Conservation (phyloP, 805 yeast genomes). For the Zygosaccharomyces bisporus region DNA sequence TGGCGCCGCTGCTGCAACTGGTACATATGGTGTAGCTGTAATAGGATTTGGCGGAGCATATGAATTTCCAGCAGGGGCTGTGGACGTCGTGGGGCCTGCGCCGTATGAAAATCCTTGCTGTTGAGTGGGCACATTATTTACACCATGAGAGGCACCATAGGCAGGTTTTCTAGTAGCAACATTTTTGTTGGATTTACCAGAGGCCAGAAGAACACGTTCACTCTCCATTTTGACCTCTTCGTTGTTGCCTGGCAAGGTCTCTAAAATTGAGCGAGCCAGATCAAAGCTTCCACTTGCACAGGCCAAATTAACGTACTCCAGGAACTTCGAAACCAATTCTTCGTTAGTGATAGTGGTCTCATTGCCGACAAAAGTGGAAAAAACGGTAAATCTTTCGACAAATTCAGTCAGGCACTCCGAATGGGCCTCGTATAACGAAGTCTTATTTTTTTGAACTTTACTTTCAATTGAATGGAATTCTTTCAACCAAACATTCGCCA, state of each 20-base stretch:
- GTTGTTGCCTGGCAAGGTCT: slow-evolving; percentile 66
- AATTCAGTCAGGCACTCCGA: slow-evolving; percentile 75
- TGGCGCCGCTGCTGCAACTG: slow-evolving; percentile 6
- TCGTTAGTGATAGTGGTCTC: slow-evolving; percentile 29
- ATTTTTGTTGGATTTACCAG: slow-evolving; percentile 35
- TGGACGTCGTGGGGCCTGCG: neutral
- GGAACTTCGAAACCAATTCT: slow-evolving; percentile 46
- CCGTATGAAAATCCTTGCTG: slow-evolving; percentile 5
- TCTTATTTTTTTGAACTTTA: slow-evolving; percentile 36
- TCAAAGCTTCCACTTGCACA: slow-evolving; percentile 82
- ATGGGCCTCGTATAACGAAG: slow-evolving; percentile 77
- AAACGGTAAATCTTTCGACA: slow-evolving; percentile 79
- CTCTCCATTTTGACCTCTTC: slow-evolving; percentile 70
- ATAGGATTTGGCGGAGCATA: neutral
- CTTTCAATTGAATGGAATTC: slow-evolving; percentile 56
- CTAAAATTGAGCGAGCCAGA: slow-evolving; percentile 67
- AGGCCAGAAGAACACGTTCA: slow-evolving; percentile 72
- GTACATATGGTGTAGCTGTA: slow-evolving; percentile 4
- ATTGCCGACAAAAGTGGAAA: slow-evolving; percentile 28
- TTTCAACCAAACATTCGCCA: slow-evolving; percentile 76
- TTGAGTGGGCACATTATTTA: slow-evolving; percentile 1
- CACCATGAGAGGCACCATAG: slow-evolving; percentile 9
- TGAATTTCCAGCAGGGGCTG: neutral
- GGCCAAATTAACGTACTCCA: slow-evolving; percentile 78
- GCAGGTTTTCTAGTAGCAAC: slow-evolving; percentile 9